Conservation (phyloP, 2,329 filamentous ascomycete species). For the Claviceps pusilla region DNA sequence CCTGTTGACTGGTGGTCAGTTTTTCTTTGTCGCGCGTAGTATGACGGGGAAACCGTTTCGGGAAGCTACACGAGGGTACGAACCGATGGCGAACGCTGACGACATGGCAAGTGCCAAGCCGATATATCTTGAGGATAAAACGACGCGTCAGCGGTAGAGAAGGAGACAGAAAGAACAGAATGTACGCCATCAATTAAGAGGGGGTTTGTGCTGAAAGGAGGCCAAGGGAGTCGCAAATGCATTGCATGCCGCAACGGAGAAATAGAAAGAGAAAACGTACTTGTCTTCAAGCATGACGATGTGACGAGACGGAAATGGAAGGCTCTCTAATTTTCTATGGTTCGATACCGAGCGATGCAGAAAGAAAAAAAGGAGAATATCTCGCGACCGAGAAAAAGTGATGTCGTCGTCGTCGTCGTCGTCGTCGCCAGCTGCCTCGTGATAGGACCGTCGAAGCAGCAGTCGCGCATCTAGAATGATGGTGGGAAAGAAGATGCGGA, state of each 20-base stretch:
- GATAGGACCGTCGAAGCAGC: neutral
- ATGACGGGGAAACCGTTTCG: neutral
- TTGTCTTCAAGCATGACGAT: constrained; percentile 24
- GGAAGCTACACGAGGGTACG: constrained; percentile 12
- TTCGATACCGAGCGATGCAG: neutral
- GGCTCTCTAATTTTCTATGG: neutral
- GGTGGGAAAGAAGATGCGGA: neutral
- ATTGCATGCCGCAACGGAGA: neutral
- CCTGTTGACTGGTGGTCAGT: constrained; percentile 34
- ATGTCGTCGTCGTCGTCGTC: constrained; percentile 1
- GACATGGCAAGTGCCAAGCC: constrained; percentile 61
- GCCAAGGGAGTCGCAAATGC: neutral
- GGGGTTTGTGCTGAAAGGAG: neutral
- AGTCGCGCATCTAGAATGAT: neutral
- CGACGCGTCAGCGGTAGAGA: neutral
- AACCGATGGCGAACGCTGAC: constrained; percentile 64
- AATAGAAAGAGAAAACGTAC: constrained; percentile 12
- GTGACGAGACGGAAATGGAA: neutral
- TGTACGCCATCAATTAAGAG: neutral
- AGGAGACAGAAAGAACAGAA: too few relatives aligned
- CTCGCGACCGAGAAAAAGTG: neutral
- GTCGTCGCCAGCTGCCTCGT: constrained; percentile 1
- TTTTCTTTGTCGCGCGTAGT: neutral
- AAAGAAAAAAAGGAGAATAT: neutral
- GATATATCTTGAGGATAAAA: constrained; percentile 50